Percentiles rank a stretch among this genome's conserved stretches.
Conservation (phyloP, 306 rosid genomes). For the Prunus campanulata region DNA sequence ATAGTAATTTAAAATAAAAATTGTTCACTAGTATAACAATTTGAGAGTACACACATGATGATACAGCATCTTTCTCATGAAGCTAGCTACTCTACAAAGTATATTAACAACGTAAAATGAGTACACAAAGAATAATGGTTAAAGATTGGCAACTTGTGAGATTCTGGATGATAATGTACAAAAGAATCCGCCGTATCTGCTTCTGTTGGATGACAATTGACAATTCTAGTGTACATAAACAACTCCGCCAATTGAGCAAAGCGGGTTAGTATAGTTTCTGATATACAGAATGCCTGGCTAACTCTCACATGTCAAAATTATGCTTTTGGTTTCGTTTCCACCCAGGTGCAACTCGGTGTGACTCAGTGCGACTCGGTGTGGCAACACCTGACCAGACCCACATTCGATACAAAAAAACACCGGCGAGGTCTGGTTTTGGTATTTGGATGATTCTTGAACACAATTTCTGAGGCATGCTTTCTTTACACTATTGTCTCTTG, state of each 20-base stretch:
- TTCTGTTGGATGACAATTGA: background rate
- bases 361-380: no score
- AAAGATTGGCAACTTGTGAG: no score
- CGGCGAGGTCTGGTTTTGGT: background rate
- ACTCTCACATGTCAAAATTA: background rate
- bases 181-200: slow-evolving; percentile 1
- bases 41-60: no score
- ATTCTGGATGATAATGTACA: slow-evolving; percentile 8
- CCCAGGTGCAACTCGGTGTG: background rate
- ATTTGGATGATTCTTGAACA: background rate
- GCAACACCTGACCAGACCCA: background rate
- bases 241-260: background rate
- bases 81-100: no score
- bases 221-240: background rate
- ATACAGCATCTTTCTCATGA: no score
- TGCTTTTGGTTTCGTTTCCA: background rate
- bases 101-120: no score
- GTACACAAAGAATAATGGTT: no score
- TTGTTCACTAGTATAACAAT: no score
- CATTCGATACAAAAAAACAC: background rate
- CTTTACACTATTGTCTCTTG: slow-evolving; percentile 12
- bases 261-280: slow-evolving; percentile 1
- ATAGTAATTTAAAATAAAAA: no score
- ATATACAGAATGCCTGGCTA: slow-evolving; percentile 5
- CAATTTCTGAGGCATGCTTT: background rate